Conservation (phyloP, 2,329 filamentous ascomycete species). For the Penicillium sp. region DNA sequence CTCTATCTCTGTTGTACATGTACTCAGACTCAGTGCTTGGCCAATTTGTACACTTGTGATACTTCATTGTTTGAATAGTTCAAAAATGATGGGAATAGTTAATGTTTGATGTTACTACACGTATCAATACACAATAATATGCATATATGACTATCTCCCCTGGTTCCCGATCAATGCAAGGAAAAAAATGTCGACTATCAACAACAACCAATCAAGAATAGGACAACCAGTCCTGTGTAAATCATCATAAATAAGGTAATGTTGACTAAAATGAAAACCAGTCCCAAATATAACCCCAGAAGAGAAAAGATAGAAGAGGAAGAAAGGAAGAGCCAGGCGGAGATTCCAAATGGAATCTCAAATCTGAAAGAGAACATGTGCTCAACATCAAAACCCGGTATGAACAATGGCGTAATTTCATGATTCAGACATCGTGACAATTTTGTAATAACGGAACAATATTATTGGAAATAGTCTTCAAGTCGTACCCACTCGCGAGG, state of each 20-base stretch:
- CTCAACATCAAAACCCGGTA: conserved; percentile 7
- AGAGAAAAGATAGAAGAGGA: background rate
- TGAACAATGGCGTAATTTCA: conserved; percentile 23
- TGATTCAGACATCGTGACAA: conserved; percentile 20
- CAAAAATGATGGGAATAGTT: background rate
- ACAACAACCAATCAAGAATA: background rate
- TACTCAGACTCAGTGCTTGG: no score
- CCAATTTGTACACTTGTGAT: background rate
- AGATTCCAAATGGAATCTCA: background rate
- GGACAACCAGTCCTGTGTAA: background rate
- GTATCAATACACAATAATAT: background rate
- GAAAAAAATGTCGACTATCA: background rate
- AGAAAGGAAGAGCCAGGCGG: background rate
- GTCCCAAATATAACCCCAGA: background rate
- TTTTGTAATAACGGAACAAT: background rate
- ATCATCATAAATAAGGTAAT: background rate
- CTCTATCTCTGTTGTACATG: no score
- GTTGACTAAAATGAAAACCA: background rate
- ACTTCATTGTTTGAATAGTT: background rate
- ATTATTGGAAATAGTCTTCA: conserved; percentile 26
- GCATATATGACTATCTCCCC: conserved; percentile 1
- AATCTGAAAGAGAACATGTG: conserved; percentile 5
- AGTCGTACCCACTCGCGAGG: conserved; percentile 54
- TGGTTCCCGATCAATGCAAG: background rate
- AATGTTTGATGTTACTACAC: background rate